Base-by-base conservation (phyloP, 805 yeast species). In the Wickerhamiella azyma region DNA sequence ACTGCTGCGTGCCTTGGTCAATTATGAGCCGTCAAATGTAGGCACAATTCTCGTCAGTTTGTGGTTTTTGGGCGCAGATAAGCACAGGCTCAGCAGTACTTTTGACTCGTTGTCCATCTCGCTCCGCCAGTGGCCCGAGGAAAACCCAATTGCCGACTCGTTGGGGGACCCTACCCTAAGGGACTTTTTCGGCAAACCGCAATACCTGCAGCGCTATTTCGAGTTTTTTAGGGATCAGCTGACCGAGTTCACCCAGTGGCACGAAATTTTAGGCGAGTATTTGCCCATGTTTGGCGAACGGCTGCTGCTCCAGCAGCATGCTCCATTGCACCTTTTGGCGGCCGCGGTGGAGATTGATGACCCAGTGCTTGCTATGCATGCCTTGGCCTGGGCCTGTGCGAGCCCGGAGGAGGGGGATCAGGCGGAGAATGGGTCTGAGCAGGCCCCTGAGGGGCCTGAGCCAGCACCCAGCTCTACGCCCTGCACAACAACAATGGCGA, bases 141-240 rank as follows among this genome's bases (percentile, higher is more conserved):
- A 65, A 41, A 54, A 56, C 36, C 68, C 69, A 0, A 54, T 55
- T 11, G 70, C 61, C 30, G 64, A 66, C 18, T 62, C 66, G 16
- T 46, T 56, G 2, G 54, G 57, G 0, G 58, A 53, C 37, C 59
- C 55, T 30, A 64, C 64, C 19, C 57, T 67, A 52, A 45, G 48
- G 13, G 55, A 57, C 17, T 58, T 53, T 32, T 50, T 52, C 24
- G 67, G 68, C n/a, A 46, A 62, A 13, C 46, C 46, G 45, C 45
- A 47, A 42, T 61, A 60, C 46, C 66, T 62, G 45, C 50, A 60
- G 21, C 63, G 67, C 3, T 67, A 55, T 47, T 60, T 52, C 36
- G 68, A 66, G 46, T 66, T 55, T 47, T 66, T 65, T 52, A 59
- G 60, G 16, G 71, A 67, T 45, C 59, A 59, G 33, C 47, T 63